phyloP scores from a whole-genome alignment of 345 rosid genomes.

The Stellera chamaejasme region DNA sequence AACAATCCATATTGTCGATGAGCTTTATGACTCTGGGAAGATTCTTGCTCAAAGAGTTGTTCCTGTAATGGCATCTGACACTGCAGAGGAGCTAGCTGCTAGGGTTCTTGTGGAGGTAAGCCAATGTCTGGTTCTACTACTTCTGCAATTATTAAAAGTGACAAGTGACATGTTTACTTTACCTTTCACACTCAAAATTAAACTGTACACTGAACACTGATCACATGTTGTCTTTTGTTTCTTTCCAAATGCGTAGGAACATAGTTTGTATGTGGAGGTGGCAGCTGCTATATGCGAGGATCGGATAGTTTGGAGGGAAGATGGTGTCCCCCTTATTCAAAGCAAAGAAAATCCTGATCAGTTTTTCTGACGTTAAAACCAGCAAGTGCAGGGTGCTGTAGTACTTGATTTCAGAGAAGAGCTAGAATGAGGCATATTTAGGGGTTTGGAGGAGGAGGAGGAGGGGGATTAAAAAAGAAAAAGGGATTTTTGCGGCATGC shows the following conservation, averaged over 20 bases:
- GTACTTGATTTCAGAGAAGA: too few relatives aligned
- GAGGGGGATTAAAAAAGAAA: too few relatives aligned
- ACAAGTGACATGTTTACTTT: neutral
- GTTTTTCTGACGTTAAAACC: constrained; percentile 19
- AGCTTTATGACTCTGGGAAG: constrained; percentile 74
- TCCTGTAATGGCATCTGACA: constrained; percentile 55
- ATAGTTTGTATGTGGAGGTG: constrained; percentile 65
- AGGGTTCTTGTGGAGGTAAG: constrained; percentile 75
- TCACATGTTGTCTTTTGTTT: neutral
- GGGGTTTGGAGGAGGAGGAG: too few relatives aligned
- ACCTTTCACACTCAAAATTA: neutral
- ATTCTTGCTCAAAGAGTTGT: constrained; percentile 84
- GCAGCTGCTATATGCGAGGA: constrained; percentile 59
- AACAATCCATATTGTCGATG: constrained; percentile 89
- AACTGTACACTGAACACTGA: neutral
- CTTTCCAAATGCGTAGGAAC: constrained; percentile 40
- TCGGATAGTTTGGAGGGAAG: constrained; percentile 74
- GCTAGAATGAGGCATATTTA: too few relatives aligned
- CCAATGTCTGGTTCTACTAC: neutral
- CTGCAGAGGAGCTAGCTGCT: constrained; percentile 63
- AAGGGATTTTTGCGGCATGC: too few relatives aligned
- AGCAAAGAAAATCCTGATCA: constrained; percentile 43
- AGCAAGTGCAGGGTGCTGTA: too few relatives aligned
- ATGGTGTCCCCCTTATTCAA: constrained; percentile 69
- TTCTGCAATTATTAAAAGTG: neutral